Evolutionary conservation across 83 land plant species (phyloP).

Genomic region (Picea mariana): DNA sequence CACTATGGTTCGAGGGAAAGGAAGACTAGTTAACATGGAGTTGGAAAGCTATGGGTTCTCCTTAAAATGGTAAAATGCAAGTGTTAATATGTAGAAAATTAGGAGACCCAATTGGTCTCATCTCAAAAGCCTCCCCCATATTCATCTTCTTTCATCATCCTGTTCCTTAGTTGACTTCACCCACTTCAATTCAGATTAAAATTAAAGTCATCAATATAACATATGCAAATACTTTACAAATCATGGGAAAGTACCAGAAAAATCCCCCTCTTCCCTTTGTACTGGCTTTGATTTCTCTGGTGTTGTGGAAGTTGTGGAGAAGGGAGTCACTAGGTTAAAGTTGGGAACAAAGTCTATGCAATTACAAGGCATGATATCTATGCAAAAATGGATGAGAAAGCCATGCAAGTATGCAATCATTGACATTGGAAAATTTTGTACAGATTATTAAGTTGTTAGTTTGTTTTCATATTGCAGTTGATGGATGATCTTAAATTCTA

Average conservation of each 20-base stretch:
- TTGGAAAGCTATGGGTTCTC: neutral
- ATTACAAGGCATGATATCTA: constrained; percentile 54
- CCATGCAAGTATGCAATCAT: constrained; percentile 48
- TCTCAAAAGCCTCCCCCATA: constrained; percentile 52
- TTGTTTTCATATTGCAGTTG: too few relatives aligned
- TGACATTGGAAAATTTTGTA: too few relatives aligned
- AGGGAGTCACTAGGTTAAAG: constrained; percentile 54
- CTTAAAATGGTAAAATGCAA: constrained; percentile 45
- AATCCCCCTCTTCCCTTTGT: constrained; percentile 80
- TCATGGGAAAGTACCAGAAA: constrained; percentile 92
- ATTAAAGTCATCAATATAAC: constrained; percentile 79
- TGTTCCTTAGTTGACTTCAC: constrained; percentile 52
- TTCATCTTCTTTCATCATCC: constrained; percentile 45
- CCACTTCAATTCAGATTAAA: constrained; percentile 61
- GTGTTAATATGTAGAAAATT: constrained; percentile 74
- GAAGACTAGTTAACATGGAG: too few relatives aligned
- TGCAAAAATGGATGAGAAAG: constrained; percentile 66
- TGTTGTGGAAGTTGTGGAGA: constrained; percentile 70
- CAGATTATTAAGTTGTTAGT: too few relatives aligned
- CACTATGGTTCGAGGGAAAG: too few relatives aligned
- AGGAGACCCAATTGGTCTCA: constrained; percentile 83
- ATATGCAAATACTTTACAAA: constrained; percentile 77
- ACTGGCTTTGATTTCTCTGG: constrained; percentile 93
- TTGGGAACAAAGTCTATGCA: constrained; percentile 83
- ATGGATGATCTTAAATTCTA: too few relatives aligned